These are phyloP conservation scores for Albifimbria verrucaria DNA, from an alignment of 2,329 filamentous ascomycete genomes.

Conservation along the genomic window DNA sequence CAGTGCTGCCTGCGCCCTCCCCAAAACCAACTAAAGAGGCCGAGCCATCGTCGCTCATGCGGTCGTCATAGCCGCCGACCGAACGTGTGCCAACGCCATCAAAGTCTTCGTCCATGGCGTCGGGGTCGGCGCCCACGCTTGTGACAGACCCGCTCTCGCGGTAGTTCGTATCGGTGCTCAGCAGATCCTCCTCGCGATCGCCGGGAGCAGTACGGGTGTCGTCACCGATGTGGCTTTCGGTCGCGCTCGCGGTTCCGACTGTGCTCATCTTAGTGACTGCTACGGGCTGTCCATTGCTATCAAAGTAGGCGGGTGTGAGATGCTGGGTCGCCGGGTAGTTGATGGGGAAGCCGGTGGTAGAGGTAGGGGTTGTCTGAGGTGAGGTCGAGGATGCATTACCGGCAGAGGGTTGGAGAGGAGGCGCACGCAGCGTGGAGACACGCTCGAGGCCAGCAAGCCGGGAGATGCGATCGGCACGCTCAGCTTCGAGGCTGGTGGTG, in stretches of 20 bases:
- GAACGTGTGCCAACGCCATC: slow-evolving; percentile 44
- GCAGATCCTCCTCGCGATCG: slow-evolving; percentile 62
- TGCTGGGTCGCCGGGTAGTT: slow-evolving; percentile 35
- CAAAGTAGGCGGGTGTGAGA: slow-evolving; percentile 72
- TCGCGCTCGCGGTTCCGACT: slow-evolving; percentile 86
- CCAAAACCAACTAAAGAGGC: slow-evolving; percentile 88
- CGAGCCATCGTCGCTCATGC: slow-evolving; percentile 81
- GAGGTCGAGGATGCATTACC: slow-evolving; percentile 37
- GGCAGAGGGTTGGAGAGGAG: slow-evolving; percentile 26
- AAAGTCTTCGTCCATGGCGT: slow-evolving; percentile 53
- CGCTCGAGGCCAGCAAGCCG: slow-evolving; percentile 89
- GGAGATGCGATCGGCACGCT: slow-evolving; percentile 92
- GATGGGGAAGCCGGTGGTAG: slow-evolving; percentile 40
- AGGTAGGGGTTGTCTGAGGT: slow-evolving; percentile 50
- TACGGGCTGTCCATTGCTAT: slow-evolving; percentile 66
- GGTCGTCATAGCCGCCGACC: slow-evolving; percentile 57
- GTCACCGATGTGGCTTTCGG: slow-evolving; percentile 63
- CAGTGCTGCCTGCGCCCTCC: slow-evolving; percentile 82
- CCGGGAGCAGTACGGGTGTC: slow-evolving; percentile 51
- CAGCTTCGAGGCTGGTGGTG: slow-evolving; percentile 77
- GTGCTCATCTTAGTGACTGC: slow-evolving; percentile 78
- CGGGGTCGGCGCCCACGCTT: slow-evolving; percentile 42
- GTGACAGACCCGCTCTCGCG: slow-evolving; percentile 58
- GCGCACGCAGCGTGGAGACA: slow-evolving; percentile 70
- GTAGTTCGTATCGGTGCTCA: slow-evolving; percentile 64